Evolutionary conservation across 495 filamentous ascomycete species (phyloP).

Genomic region (Rhizodiscina lignyota): DNA sequence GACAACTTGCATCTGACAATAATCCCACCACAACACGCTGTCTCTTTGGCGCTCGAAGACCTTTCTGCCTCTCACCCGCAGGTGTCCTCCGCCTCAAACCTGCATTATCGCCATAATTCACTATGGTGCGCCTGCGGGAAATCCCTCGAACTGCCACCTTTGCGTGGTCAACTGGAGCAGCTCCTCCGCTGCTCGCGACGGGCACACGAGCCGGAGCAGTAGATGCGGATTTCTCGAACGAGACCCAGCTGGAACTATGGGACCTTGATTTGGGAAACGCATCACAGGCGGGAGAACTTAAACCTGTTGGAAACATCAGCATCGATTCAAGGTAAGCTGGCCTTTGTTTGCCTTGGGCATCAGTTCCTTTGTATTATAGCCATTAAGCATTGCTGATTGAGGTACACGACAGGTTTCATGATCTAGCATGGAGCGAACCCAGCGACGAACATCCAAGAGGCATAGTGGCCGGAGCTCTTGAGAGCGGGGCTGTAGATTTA

Average conservation of each 20-base stretch:
- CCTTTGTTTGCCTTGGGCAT: too few species aligned
- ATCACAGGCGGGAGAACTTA: slow-evolving; percentile 40
- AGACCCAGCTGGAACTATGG: slow-evolving; percentile 94
- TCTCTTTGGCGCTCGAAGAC: too few species aligned
- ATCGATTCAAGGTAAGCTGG: slow-evolving; percentile 70
- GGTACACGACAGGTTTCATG: slow-evolving; percentile 96
- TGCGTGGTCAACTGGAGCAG: slow-evolving; percentile 75
- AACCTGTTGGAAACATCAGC: slow-evolving; percentile 65
- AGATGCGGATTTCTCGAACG: slow-evolving; percentile 92
- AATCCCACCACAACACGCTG: too few species aligned
- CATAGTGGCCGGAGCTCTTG: slow-evolving; percentile 85
- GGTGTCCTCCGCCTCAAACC: too few species aligned
- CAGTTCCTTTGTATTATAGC: too few species aligned
- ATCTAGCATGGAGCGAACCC: slow-evolving; percentile 81
- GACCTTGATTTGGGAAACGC: slow-evolving; percentile 65
- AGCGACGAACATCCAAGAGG: slow-evolving; percentile 60
- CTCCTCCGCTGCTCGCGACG: slow-evolving; percentile 72
- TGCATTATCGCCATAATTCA: too few species aligned
- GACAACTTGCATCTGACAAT: too few species aligned
- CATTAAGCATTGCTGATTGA: too few species aligned
- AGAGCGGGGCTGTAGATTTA: slow-evolving; percentile 89
- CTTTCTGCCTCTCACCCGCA: too few species aligned
- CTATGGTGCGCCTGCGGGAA: slow-evolving; percentile 88
- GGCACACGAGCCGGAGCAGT: slow-evolving; percentile 90
- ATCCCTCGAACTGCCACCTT: slow-evolving; percentile 93